Base-by-base conservation (phyloP, 768 basidiomycete species). In the Boletus patriciae region DNA sequence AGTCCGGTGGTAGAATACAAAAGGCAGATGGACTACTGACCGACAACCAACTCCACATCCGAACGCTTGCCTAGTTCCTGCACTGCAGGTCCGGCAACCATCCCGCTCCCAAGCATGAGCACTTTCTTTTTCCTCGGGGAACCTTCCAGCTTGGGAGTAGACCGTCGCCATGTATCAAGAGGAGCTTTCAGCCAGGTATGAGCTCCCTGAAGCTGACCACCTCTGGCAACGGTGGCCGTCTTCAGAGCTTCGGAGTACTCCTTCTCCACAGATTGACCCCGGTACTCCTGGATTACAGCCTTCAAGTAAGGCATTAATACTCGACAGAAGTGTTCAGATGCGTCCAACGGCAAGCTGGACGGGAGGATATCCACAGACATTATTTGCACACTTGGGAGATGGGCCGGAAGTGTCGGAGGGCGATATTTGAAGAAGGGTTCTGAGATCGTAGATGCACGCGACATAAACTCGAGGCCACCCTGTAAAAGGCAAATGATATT, bases 281-380 rank as follows among this genome's bases (percentile, higher is more conserved):
- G 66, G 55, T 82, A 82, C 27, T 70, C 63, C 43, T 73, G 68
- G 31, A 90, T 76, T 40, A 90, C 66, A 1, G 79, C 72, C 21
- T 78, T 75, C 45, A 98, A 69, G 68, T 94, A 94, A 3, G 88
- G 88, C 54, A 80, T 54, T 18, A 95, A 74, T 10, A 76, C 80
- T 3, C 71, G 66, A 10, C 88, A 89, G 71, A 97, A 97, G 57
- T 89, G 85, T 23, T 77, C 65, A 2, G 90, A 92, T 8, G 94
- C 88, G 60, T 96, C 93, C 53, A 84, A 74, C 2, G 94, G 90
- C 25, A 98, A 78, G 54, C 88, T 83, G 0, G 94, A 82, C 0
- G 94, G 94, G 5, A 97, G 81, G 62, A 96, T 97, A 66, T 98
- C 94, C 49, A 95, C 88, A 0, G 90, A 83, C 84, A 94, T 94